Conservation (phyloP, 352 stramenopile genomes). For the Pythium insidiosum region DNA sequence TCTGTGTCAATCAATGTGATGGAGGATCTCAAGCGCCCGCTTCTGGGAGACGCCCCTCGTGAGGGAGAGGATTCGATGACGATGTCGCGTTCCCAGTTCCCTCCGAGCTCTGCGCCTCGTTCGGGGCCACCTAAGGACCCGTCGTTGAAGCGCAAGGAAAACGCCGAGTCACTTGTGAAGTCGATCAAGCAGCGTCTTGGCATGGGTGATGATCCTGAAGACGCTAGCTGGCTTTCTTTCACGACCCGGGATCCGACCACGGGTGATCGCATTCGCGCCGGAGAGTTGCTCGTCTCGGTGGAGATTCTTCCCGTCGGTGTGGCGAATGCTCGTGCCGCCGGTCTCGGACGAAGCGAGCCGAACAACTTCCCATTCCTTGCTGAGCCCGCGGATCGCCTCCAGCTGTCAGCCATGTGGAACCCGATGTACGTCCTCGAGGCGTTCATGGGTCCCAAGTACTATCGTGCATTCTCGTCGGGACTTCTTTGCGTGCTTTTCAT, state of each 20-base stretch:
- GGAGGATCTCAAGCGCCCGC: conserved; percentile 14
- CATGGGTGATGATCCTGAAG: conserved; percentile 71
- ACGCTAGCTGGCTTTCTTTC: conserved; percentile 67
- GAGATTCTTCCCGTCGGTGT: conserved; percentile 60
- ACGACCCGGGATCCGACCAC: conserved; percentile 54
- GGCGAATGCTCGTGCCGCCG: conserved; percentile 52
- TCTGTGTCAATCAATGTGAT: conserved; percentile 13
- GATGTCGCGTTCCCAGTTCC: neutral
- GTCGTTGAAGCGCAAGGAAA: conserved; percentile 38
- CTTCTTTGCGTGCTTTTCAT: conserved; percentile 48
- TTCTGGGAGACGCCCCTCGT: conserved; percentile 8
- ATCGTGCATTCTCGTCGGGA: conserved; percentile 55
- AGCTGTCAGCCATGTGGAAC: conserved; percentile 80
- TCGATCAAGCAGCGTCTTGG: conserved; percentile 70
- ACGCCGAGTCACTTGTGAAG: conserved; percentile 55
- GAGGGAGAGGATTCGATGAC: conserved; percentile 4
- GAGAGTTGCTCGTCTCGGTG: conserved; percentile 61
- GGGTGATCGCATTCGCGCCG: conserved; percentile 45
- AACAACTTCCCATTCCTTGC: conserved; percentile 76
- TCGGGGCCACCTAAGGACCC: conserved; percentile 8
- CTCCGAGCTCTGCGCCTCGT: too few relatives aligned
- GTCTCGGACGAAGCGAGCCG: conserved; percentile 62
- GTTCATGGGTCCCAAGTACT: conserved; percentile 68
- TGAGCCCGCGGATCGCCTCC: conserved; percentile 61
- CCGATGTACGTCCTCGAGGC: conserved; percentile 72